Conservation (phyloP, 2,329 filamentous ascomycete species). For the Apiospora aurea region DNA sequence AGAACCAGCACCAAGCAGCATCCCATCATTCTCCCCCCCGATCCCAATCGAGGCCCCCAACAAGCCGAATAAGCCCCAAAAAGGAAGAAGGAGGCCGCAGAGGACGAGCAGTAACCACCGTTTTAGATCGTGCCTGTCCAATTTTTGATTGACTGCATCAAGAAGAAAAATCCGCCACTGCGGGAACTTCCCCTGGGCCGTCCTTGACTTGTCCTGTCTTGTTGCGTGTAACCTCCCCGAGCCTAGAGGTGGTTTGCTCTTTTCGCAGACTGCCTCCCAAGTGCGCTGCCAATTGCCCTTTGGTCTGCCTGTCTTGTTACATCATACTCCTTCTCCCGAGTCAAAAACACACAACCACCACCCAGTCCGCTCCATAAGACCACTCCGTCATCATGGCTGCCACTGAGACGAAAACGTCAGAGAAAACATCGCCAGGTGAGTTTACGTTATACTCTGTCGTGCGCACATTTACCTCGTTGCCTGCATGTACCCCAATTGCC, state of each 20-base stretch:
- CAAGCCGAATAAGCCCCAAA: slow-evolving; percentile 1
- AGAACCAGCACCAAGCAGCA: slow-evolving; percentile 19
- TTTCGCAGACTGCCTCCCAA: slow-evolving; percentile 43
- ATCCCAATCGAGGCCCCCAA: slow-evolving; percentile 15
- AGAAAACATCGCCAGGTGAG: slow-evolving; percentile 45
- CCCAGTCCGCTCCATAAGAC: slow-evolving; percentile 35
- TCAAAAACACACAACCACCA: slow-evolving; percentile 35
- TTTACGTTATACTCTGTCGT: slow-evolving; percentile 26
- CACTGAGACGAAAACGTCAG: slow-evolving; percentile 42
- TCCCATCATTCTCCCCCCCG: not conserved
- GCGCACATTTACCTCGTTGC: slow-evolving; percentile 20
- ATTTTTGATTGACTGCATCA: slow-evolving; percentile 10
- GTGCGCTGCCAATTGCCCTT: not conserved
- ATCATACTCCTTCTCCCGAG: slow-evolving; percentile 42
- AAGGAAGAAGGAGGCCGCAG: slow-evolving; percentile 1
- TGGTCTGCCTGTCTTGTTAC: slow-evolving; percentile 34
- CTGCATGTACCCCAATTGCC: slow-evolving; percentile 21
- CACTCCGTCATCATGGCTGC: slow-evolving; percentile 45
- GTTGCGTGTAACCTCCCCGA: slow-evolving; percentile 15
- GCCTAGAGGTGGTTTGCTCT: slow-evolving; percentile 42
- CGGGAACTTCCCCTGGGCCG: slow-evolving; percentile 16
- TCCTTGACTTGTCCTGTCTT: slow-evolving; percentile 17
- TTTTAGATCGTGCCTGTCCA: slow-evolving; percentile 12
- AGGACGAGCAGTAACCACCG: slow-evolving; percentile 1
- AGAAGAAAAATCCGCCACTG: slow-evolving; percentile 18